Evolutionary conservation across 2,329 filamentous ascomycete genomes (phyloP), one percentile per base, ranked within the genome.

Genomic region (Aureobasidium leucospermi): DNA sequence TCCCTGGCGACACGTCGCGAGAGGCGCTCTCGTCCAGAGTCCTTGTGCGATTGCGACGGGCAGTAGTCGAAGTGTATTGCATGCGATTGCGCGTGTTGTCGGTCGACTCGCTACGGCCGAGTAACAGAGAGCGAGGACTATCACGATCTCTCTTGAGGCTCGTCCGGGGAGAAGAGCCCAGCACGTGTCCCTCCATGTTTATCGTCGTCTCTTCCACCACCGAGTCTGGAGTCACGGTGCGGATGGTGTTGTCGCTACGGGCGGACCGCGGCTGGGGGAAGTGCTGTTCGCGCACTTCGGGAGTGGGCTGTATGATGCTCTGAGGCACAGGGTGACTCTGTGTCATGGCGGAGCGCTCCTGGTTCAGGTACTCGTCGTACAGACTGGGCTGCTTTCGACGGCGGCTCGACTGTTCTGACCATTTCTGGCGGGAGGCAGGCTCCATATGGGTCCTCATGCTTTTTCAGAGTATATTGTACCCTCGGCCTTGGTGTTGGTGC

Each of bases 141-240:
- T 58, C 55, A 9, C 55, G 55, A 43, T 58, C 55, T 47, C 55
- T 32, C 43, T 48, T 58, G 19, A 58, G 55, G 28, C 55, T 58
- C 15, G 55, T 58, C 43, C 55, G 42, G 11, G 55, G 55, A 23
- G 55, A 58, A 32, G 55, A 58, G 34, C 55, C 55, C 23, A 58
- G 55, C 43, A 58, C 43, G 32, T 58, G 55, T 46, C 55, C 55
- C 29, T 58, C 55, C 5, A 58, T 29, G 34, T 34, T 47, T 11
- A 61, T 51, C 4, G 46, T 36, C 29, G 45, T 48, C 52, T 63
- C 62, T 36, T 61, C 60, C 1, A 53, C 48, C 16, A 47, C 47
- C 19, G 58, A 58, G 45, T 90, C 87, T 64, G 86, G 85, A 63
- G 86, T 88, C 64, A 88, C 84, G 60, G 85, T 76, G 63, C 86